Evolutionary conservation across 148 eudicot genomes (phyloP).

Genomic region (Dianthus caryophyllus): DNA sequence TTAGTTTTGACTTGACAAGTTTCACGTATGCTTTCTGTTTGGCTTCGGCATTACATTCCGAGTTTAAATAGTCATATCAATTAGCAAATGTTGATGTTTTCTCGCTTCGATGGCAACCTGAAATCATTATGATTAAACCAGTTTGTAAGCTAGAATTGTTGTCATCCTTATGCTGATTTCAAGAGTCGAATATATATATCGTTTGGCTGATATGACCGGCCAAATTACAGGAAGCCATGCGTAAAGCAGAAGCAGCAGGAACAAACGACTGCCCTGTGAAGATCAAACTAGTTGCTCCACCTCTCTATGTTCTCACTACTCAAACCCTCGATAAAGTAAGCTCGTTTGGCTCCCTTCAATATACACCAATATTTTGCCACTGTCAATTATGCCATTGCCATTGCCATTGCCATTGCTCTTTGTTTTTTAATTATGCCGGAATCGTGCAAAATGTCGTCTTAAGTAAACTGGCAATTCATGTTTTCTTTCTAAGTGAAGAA

Average conservation of each 20-base stretch:
- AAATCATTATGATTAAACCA: background rate
- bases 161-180: background rate
- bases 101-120: background rate
- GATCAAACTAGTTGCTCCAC: constrained; percentile 94
- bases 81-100: background rate
- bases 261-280: constrained; percentile 93
- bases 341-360: too few species aligned
- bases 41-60: too few species aligned
- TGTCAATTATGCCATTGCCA: too few species aligned
- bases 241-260: constrained; percentile 93
- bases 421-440: background rate
- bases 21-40: too few species aligned
- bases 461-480: too few species aligned
- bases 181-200: background rate
- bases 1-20: background rate
- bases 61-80: too few species aligned
- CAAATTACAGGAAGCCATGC: constrained; percentile 89
- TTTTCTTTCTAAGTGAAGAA: too few species aligned
- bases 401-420: too few species aligned
- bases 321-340: constrained; percentile 97
- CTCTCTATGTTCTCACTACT: constrained; percentile 86
- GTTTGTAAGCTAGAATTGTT: background rate
- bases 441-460: background rate
- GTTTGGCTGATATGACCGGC: constrained; percentile 1
- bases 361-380: too few species aligned